Conservation (phyloP, 108 stramenopile genomes). For the Fragilariopsis cylindrus region DNA sequence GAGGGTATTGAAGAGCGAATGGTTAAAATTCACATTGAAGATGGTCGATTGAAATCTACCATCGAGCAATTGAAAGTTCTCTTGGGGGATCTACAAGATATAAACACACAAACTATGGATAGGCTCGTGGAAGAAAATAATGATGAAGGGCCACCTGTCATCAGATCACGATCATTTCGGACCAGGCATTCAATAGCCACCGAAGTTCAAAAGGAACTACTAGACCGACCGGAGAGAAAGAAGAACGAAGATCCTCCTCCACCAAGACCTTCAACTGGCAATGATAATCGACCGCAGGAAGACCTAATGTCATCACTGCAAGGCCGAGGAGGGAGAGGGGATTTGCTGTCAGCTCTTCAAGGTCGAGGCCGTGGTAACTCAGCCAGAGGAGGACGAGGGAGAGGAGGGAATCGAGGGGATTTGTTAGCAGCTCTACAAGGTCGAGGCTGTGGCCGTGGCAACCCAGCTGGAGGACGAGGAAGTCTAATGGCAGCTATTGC, state of each 20-base stretch:
- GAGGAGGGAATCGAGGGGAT: background rate
- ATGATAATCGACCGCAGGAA: background rate
- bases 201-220: background rate
- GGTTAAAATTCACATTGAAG: conserved; percentile 1
- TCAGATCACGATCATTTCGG: background rate
- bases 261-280: conserved; percentile 1
- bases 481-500: conserved; percentile 22
- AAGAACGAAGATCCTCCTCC: background rate
- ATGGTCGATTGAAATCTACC: conserved; percentile 9
- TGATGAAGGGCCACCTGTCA: background rate
- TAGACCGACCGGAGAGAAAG: background rate
- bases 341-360: background rate
- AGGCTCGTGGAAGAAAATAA: background rate
- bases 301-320: background rate
- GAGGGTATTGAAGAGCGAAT: conserved; percentile 16
- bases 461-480: conserved; percentile 13
- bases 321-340: conserved; percentile 1
- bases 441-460: background rate
- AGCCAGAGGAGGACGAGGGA: background rate
- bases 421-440: background rate
- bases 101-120: conserved; percentile 10
- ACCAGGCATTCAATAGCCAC: too few relatives aligned
- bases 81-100: conserved; percentile 19
- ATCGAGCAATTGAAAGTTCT: conserved; percentile 16
- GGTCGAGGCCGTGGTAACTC: background rate